phyloP scores from a whole-genome alignment of 2,329 filamentous ascomycete species.

The Monosporascus ibericus region DNA sequence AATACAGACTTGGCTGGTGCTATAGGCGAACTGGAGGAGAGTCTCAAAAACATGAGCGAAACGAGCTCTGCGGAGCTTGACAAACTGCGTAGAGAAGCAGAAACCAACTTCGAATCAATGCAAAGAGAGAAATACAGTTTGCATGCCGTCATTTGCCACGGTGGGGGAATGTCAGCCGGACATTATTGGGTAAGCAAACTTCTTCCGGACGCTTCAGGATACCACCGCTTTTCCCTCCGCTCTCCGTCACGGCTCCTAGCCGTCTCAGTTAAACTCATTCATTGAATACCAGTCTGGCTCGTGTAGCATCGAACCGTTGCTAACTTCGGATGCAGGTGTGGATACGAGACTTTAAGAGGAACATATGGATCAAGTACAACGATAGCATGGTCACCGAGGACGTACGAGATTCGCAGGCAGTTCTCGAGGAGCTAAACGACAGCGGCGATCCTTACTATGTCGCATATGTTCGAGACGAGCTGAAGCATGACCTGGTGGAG shows the following conservation, averaged over 20 bases:
- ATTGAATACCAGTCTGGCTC: neutral
- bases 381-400: slow-evolving; percentile 72
- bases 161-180: slow-evolving; percentile 64
- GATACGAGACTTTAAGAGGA: slow-evolving; percentile 79
- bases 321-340: slow-evolving; percentile 44
- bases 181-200: slow-evolving; percentile 69
- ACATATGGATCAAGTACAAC: slow-evolving; percentile 91
- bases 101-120: slow-evolving; percentile 55
- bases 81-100: slow-evolving; percentile 27
- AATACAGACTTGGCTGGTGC: slow-evolving; percentile 11
- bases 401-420: slow-evolving; percentile 55
- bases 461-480: slow-evolving; percentile 69
- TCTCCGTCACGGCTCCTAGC: no score
- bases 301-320: neutral
- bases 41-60: slow-evolving; percentile 28
- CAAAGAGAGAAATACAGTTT: slow-evolving; percentile 69
- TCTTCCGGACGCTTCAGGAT: neutral
- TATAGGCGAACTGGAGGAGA: slow-evolving; percentile 11
- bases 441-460: slow-evolving; percentile 77
- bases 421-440: slow-evolving; percentile 61
- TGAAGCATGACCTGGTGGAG: slow-evolving; percentile 48
- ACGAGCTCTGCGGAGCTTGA: slow-evolving; percentile 42
- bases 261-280: neutral
- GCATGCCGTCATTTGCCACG: slow-evolving; percentile 90
- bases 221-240: no score